These are phyloP conservation scores for Fusarium succisae DNA, from an alignment of 2,329 filamentous ascomycete species.

Conservation along the genomic window DNA sequence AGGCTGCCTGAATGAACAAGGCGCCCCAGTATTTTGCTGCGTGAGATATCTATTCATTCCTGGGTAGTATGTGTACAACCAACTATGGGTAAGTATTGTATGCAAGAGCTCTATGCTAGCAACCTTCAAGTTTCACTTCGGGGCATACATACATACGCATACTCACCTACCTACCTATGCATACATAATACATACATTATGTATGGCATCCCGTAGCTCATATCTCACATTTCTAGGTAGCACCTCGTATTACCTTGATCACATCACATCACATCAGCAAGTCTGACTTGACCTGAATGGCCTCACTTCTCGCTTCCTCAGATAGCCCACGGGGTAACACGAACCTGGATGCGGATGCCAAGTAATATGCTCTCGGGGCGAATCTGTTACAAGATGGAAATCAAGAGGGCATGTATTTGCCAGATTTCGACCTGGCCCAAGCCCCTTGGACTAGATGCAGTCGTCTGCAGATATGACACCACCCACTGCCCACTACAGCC, in stretches of 20 bases:
- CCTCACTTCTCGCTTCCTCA: slow-evolving; percentile 13
- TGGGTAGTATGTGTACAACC: neutral
- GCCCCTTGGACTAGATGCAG: slow-evolving; percentile 27
- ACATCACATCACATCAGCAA: slow-evolving; percentile 22
- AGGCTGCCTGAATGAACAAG: slow-evolving; percentile 26
- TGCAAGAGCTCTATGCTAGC: neutral
- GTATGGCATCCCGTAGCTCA: slow-evolving; percentile 11
- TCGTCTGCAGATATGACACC: slow-evolving; percentile 37
- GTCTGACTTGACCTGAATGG: slow-evolving; percentile 12
- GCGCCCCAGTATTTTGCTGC: neutral
- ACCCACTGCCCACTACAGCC: slow-evolving; percentile 18
- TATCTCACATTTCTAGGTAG: slow-evolving; percentile 13
- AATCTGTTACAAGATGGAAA: neutral
- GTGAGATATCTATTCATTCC: neutral
- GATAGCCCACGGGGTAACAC: neutral
- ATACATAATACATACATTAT: neutral
- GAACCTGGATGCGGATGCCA: slow-evolving; percentile 16
- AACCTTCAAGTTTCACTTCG: slow-evolving; percentile 6
- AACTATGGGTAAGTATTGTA: neutral
- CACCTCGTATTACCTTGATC: slow-evolving; percentile 17
- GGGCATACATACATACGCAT: neutral
- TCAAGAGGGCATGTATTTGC: slow-evolving; percentile 10
- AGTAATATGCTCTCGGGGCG: neutral
- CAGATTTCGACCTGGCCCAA: slow-evolving; percentile 30
- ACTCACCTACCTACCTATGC: neutral